phyloP scores from a whole-genome alignment of 2,329 filamentous ascomycete genomes.

The Diaporthe humulicola region DNA sequence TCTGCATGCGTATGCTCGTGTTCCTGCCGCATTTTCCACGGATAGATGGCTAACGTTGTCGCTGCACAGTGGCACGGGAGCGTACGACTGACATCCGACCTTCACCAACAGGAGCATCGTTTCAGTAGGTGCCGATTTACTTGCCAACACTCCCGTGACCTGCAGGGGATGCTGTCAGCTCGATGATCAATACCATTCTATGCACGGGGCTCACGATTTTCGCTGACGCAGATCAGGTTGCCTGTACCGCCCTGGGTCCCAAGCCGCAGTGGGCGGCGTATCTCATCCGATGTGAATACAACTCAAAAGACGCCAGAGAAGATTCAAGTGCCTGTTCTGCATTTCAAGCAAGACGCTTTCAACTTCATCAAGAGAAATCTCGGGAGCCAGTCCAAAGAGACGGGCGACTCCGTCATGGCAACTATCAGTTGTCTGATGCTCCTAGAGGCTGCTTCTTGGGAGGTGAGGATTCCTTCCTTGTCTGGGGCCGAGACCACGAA shows the following conservation, averaged over 20 bases:
- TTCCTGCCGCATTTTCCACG: neutral
- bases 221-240: constrained; percentile 1
- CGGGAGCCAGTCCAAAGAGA: constrained; percentile 51
- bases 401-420: constrained; percentile 57
- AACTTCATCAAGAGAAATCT: constrained; percentile 60
- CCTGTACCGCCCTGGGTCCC: neutral
- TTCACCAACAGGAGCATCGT: neutral
- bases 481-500: neutral
- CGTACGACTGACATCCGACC: neutral
- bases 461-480: constrained; percentile 8
- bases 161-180: neutral
- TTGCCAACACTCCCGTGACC: neutral
- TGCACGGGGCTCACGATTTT: neutral
- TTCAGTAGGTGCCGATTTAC: neutral
- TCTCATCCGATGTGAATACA: neutral
- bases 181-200: neutral
- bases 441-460: constrained; percentile 53
- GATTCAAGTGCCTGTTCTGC: neutral
- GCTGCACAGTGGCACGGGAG: constrained; percentile 8
- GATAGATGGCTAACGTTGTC: neutral
- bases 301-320: neutral
- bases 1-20: constrained; percentile 51
- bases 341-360: constrained; percentile 58
- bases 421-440: constrained; percentile 59
- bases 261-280: neutral